Base-by-base conservation (phyloP, 192 early-diverging fungal species). In the Backusella morwellensis region DNA sequence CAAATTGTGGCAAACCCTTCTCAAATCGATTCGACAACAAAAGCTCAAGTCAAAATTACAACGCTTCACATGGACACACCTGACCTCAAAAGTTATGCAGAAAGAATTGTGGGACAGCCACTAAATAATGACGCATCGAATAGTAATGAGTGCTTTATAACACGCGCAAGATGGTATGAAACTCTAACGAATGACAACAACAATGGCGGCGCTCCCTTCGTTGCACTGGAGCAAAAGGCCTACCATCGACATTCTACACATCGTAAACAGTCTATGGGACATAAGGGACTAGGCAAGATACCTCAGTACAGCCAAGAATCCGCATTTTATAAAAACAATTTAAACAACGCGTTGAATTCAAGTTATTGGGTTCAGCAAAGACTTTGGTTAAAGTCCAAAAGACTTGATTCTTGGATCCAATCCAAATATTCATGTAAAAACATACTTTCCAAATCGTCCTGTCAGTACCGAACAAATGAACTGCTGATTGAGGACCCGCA, bases 371-470 rank as follows among this genome's bases (percentile, higher is more conserved):
- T 73, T 21, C 32, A 56, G 9, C 52, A 73, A 21, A 56, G 75
- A 14, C 44, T 66, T 54, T 76, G 75, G 75, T 6, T 76, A 19
- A 76, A 76, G 47, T 66, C 68, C 3, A 76, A 26, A 29, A 68
- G 44, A 15, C 14, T 68, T 19, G 3, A 23, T 6, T 68, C 67
- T 1, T 76, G 75, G 75, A 21, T 76, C 9, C 68, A 47, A n/a
- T 40, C 41, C 32, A 38, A 70, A 52, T 76, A 42, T 26, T 76
- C 68, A 21, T 34, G 29, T 35, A 23, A 32, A 70, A 54, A 68
- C 9, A 5, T 40, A 21, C 4, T 76, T 1, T 17, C 26, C 23
- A 76, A 76, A 41, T 15, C 34, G 11, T 56, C 75, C 17, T 73
- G 50, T 38, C 44, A 73, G 52, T 73, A 73, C 35, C 44, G 50